Percentiles rank a stretch among this genome's conserved stretches.
Conservation (phyloP, 352 stramenopile species). For the Globisporangium spinosum region DNA sequence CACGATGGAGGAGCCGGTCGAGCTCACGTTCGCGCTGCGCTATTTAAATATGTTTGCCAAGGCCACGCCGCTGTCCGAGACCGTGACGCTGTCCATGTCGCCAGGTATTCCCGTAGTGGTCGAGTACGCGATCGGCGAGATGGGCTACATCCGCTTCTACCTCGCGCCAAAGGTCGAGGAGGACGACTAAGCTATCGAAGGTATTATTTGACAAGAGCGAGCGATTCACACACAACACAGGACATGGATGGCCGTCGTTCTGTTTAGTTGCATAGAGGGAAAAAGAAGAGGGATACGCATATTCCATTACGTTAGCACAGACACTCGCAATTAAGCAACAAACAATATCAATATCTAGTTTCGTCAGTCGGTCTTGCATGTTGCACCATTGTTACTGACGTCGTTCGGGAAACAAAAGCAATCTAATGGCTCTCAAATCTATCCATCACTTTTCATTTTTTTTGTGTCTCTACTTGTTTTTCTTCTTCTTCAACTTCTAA, state of each 20-base stretch:
- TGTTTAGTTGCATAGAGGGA: conserved; percentile 8
- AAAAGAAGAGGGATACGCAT: background rate
- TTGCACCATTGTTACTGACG: background rate
- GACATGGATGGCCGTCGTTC: background rate
- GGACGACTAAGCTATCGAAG: conserved; percentile 67
- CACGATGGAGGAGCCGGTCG: conserved; percentile 98
- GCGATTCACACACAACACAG: background rate
- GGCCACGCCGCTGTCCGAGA: conserved; percentile 93
- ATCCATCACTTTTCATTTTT: background rate
- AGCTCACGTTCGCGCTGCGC: conserved; percentile 98
- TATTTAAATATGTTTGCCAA: conserved; percentile 99
- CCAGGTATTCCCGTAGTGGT: conserved; percentile 97
- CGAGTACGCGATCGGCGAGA: conserved; percentile 98
- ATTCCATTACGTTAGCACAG: background rate
- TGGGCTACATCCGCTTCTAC: conserved; percentile 98
- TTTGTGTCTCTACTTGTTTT: background rate
- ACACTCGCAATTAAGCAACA: background rate
- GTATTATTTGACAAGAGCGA: conserved; percentile 1
- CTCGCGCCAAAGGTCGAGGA: conserved; percentile 99
- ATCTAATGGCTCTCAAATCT: background rate
- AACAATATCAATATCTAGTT: conserved; percentile 1
- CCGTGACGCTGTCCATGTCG: conserved; percentile 96
- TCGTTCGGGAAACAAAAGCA: background rate
- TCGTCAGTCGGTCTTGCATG: background rate
- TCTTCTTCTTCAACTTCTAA: background rate